A percentile compares a stretch with the other conserved stretches of the same genome.
Evolutionary conservation across 768 basidiomycete species (phyloP).

Genomic region (Mycena maculata): DNA sequence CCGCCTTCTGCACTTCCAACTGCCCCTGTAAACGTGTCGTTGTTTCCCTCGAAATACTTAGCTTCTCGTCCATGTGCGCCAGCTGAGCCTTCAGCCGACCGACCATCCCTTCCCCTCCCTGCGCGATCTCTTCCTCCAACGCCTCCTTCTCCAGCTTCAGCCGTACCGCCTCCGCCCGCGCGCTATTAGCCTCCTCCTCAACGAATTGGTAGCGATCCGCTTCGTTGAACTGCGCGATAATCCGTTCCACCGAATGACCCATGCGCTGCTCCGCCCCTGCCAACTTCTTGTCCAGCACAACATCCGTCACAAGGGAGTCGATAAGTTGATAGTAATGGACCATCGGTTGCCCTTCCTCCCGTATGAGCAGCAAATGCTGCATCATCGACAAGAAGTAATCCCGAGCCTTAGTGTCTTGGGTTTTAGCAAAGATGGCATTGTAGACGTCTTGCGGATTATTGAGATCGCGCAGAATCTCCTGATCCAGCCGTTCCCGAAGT

Average conservation of each 20-base stretch:
- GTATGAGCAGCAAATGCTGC: slow-evolving; percentile 92
- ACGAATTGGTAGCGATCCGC: slow-evolving; percentile 84
- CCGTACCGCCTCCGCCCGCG: slow-evolving; percentile 70
- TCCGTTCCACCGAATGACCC: slow-evolving; percentile 88
- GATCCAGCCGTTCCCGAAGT: slow-evolving; percentile 79
- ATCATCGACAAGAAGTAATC: slow-evolving; percentile 93
- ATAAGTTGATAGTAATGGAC: slow-evolving; percentile 92
- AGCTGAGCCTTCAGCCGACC: slow-evolving; percentile 83
- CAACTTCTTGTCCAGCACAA: slow-evolving; percentile 93
- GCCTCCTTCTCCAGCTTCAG: slow-evolving; percentile 85
- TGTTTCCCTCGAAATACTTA: slow-evolving; percentile 82
- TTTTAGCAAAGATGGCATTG: slow-evolving; percentile 80
- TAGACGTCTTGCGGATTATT: slow-evolving; percentile 89
- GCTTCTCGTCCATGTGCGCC: slow-evolving; percentile 77
- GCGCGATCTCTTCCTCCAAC: slow-evolving; percentile 83
- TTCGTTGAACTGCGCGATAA: slow-evolving; percentile 92
- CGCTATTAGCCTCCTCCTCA: slow-evolving; percentile 79
- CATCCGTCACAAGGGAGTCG: slow-evolving; percentile 88
- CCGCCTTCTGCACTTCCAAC: slow-evolving; percentile 78
- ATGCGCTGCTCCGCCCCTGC: slow-evolving; percentile 86
- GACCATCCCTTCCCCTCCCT: slow-evolving; percentile 86
- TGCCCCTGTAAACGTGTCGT: slow-evolving; percentile 81
- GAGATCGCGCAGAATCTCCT: slow-evolving; percentile 80
- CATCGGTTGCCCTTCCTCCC: slow-evolving; percentile 86
- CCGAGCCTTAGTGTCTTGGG: slow-evolving; percentile 81